These are phyloP conservation scores for Pythium aphanidermatum DNA, from an alignment of 352 stramenopile genomes.

Conservation along the genomic window DNA sequence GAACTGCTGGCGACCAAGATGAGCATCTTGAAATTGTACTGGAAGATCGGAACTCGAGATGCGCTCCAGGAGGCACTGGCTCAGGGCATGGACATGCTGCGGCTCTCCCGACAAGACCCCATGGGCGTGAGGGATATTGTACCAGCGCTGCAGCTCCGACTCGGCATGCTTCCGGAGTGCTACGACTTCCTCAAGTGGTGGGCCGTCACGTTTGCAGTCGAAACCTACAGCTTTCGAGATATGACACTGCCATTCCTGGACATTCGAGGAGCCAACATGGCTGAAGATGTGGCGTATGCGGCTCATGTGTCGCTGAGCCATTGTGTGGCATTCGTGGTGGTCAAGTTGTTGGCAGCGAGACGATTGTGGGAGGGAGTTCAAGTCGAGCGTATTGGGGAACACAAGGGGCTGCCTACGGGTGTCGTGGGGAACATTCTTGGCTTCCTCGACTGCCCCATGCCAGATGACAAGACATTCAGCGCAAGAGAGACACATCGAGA, in stretches of 20 bases:
- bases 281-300: constrained; percentile 1
- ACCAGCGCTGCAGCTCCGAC: not conserved
- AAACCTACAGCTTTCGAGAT: constrained; percentile 8
- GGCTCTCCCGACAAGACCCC: constrained; percentile 2
- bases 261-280: not conserved
- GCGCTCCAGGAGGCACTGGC: not conserved
- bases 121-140: constrained; percentile 6
- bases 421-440: too few relatives aligned
- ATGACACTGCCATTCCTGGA: constrained; percentile 2
- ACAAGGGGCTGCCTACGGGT: not conserved
- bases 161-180: not conserved
- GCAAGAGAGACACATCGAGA: not conserved
- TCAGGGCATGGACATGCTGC: constrained; percentile 1
- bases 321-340: not conserved
- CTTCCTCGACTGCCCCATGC: too few relatives aligned
- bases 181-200: constrained; percentile 11
- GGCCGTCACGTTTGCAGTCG: too few relatives aligned
- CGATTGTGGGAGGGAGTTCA: constrained; percentile 2
- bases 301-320: not conserved
- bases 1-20: constrained; percentile 1
- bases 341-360: not conserved
- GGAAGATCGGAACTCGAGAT: not conserved
- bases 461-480: too few relatives aligned
- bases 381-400: not conserved
- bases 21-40: not conserved